Conservation (phyloP, 2,329 filamentous ascomycete genomes). For the Trichophyton equinum region DNA sequence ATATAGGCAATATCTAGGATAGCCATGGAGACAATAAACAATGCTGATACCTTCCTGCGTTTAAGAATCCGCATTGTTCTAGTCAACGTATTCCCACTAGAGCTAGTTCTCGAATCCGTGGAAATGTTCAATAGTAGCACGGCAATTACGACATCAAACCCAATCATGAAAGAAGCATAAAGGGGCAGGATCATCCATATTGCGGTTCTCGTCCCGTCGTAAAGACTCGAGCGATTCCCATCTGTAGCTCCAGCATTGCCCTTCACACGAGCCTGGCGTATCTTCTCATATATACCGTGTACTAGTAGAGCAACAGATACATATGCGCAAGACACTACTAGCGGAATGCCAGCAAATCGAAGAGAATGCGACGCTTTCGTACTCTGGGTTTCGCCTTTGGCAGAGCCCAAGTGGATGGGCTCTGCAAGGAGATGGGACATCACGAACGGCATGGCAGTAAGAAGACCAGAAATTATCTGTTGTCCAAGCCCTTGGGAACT, state of each 20-base stretch:
- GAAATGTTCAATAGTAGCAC: conserved; percentile 29
- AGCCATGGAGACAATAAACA: conserved; percentile 7
- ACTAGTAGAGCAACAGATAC: not conserved
- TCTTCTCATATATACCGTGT: not conserved
- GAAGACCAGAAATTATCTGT: not conserved
- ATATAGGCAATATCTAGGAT: conserved; percentile 3
- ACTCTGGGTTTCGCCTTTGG: not conserved
- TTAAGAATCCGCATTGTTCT: not conserved
- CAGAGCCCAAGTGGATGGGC: not conserved
- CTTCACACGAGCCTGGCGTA: not conserved
- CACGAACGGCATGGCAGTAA: not conserved
- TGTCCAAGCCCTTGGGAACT: not conserved
- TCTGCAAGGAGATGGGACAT: not conserved
- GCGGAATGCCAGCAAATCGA: not conserved
- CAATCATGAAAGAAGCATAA: conserved; percentile 44
- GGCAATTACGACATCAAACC: conserved; percentile 42
- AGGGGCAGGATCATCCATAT: conserved; percentile 40
- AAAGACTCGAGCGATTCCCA: not conserved
- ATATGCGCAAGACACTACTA: not conserved
- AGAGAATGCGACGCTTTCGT: not conserved
- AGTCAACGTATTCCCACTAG: not conserved
- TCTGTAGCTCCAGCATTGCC: not conserved
- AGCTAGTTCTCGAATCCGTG: not conserved
- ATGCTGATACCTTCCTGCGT: conserved; percentile 5
- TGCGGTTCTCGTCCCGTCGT: conserved; percentile 21